Evolutionary conservation across 805 yeast genomes (phyloP).

Genomic region (Saturnispora bothae): DNA sequence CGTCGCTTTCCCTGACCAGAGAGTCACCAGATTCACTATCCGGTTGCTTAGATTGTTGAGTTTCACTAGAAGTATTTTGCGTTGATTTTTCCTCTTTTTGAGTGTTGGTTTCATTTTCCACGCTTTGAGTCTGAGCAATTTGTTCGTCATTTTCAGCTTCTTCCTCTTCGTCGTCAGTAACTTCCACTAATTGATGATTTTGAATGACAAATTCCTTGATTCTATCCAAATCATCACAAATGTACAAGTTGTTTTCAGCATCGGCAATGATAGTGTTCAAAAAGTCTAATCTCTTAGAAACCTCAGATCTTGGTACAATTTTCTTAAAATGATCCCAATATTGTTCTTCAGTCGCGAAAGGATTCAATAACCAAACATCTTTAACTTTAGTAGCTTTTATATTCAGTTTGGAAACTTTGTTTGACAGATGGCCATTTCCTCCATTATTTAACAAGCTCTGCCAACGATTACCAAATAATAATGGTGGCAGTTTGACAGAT

Average conservation of each 20-base stretch:
- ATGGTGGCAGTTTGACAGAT: constrained; percentile 11
- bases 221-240: constrained; percentile 13
- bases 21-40: neutral
- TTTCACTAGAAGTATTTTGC: neutral
- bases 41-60: neutral
- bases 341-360: constrained; percentile 14
- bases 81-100: neutral
- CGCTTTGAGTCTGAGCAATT: too few species aligned
- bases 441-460: constrained; percentile 8
- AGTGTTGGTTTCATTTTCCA: neutral
- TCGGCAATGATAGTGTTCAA: constrained; percentile 19
- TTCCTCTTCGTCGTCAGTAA: constrained; percentile 11
- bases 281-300: constrained; percentile 12
- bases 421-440: neutral
- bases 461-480: constrained; percentile 13
- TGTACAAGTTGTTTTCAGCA: constrained; percentile 15
- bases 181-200: constrained; percentile 5
- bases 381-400: constrained; percentile 12
- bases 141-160: neutral
- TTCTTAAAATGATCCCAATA: constrained; percentile 14
- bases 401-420: constrained; percentile 3
- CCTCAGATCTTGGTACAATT: constrained; percentile 13
- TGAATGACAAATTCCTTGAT: constrained; percentile 6
- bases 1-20: constrained; percentile 2
- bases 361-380: constrained; percentile 10